These are phyloP conservation scores for Boletus speciosus DNA, from an alignment of 768 basidiomycete species.

Conservation along the genomic window DNA sequence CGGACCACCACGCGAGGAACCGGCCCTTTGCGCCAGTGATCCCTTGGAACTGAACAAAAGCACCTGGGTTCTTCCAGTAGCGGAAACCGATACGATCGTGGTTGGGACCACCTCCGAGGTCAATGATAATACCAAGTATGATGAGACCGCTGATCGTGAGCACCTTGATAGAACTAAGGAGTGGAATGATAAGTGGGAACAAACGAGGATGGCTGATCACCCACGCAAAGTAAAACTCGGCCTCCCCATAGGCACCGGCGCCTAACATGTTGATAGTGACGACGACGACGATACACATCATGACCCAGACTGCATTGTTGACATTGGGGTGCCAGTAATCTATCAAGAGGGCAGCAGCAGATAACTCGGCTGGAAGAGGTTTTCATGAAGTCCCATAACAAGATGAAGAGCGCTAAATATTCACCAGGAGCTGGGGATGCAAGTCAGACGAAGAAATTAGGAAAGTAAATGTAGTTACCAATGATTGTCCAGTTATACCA, in stretches of 20 bases:
- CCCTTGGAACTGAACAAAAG: conserved; percentile 69
- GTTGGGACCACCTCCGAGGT: conserved; percentile 84
- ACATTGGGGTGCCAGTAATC: conserved; percentile 62
- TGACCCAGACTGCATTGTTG: conserved; percentile 74
- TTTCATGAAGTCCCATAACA: not conserved
- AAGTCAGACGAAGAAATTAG: not conserved
- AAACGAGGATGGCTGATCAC: not conserved
- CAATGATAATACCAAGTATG: conserved; percentile 69
- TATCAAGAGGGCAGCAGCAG: conserved; percentile 65
- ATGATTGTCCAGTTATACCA: conserved; percentile 39
- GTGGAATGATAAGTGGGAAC: not conserved
- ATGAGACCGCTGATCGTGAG: conserved; percentile 73
- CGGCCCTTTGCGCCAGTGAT: conserved; percentile 69
- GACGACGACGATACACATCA: conserved; percentile 71
- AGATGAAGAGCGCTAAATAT: not conserved
- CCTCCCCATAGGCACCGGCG: conserved; percentile 77
- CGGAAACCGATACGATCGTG: conserved; percentile 60
- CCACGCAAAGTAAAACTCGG: conserved; percentile 82
- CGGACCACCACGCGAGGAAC: conserved; percentile 71
- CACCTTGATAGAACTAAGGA: conserved; percentile 75
- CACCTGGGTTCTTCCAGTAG: conserved; percentile 87
- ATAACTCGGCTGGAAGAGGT: conserved; percentile 26
- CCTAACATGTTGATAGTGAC: conserved; percentile 74
- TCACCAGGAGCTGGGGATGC: conserved; percentile 23
- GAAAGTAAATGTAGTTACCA: conserved; percentile 4